Base-by-base conservation (phyloP, 2,329 filamentous ascomycete genomes). In the Penicillium brevicompactum region DNA sequence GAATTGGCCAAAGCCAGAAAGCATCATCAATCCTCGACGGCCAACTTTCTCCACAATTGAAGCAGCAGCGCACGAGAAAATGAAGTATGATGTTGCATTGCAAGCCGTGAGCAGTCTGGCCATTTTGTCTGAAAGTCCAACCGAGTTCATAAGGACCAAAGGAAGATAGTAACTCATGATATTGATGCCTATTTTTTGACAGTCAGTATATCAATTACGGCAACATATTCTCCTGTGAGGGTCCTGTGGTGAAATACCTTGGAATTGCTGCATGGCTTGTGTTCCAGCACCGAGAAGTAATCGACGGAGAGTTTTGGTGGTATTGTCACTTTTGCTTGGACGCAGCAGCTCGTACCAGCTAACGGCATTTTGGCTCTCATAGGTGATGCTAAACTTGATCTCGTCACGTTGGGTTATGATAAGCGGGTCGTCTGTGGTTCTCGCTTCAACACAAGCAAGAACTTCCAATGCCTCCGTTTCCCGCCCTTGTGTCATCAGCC, bases 111-210 rank as follows among this genome's bases (percentile, higher is more conserved):
- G 73, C 0, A 87, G 70, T 4, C 84, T 76, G 2, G 81, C 79
- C 63, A 80, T 77, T 40, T 74, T 74, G 54, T 84, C 76, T 30
- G 70, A 70, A 24, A 85, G 76, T 0, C 83, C 83, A 7, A 87
- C 82, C 6, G 77, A 82, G 44, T 82, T 67, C 51, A 83, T 85
- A 7, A 87, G 77, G 0, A 88, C 82, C 37, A 84, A 84, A 0
- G 84, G 83, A 0, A 86, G 70, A 53, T 82, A 84, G 58, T 82
- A 82, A n/a, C 34, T 43, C 21, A 37, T 48, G 13, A 34, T 27
- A 9, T 16, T 53, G 4, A 70, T 70, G 3, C 77, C 77, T 43
- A 72, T 70, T 16, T 66, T 68, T 34, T 7, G 34, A 37, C n/a
- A 14, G 11, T 37, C 11, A 7, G 13, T 37, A n/a, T n/a, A 13